phyloP scores from a whole-genome alignment of 345 rosid genomes.

The Syzygium grande region DNA sequence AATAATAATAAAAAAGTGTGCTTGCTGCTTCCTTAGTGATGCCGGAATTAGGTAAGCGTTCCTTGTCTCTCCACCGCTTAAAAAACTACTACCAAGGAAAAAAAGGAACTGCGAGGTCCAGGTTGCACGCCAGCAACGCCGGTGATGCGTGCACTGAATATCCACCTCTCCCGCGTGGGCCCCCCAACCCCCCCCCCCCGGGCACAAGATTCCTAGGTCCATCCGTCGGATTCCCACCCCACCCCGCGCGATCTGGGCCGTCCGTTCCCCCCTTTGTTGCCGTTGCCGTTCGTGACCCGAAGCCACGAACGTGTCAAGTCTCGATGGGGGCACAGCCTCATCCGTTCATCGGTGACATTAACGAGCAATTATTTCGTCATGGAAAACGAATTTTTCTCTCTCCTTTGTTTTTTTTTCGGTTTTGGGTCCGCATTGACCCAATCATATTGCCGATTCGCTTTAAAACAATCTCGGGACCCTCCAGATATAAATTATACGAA shows the following conservation, averaged over 20 bases:
- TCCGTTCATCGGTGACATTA: background rate
- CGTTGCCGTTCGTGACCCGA: background rate
- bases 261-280: background rate
- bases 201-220: background rate
- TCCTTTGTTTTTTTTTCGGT: background rate
- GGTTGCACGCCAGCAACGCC: conserved; percentile 5
- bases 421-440: background rate
- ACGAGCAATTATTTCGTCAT: background rate
- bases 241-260: background rate
- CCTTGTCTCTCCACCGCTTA: background rate
- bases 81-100: background rate
- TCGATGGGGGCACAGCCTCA: background rate
- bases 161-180: background rate
- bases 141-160: conserved; percentile 7
- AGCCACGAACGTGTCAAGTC: background rate
- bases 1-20: background rate
- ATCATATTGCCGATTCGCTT: background rate
- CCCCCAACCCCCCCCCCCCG: background rate
- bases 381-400: background rate
- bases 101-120: background rate
- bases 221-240: background rate
- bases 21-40: background rate
- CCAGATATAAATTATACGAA: background rate
- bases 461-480: background rate
- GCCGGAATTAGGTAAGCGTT: background rate